Evolutionary conservation across 257 asterid genomes (phyloP), one percentile per base, ranked within the genome.

Genomic region (Nicotiana benthamiana): DNA sequence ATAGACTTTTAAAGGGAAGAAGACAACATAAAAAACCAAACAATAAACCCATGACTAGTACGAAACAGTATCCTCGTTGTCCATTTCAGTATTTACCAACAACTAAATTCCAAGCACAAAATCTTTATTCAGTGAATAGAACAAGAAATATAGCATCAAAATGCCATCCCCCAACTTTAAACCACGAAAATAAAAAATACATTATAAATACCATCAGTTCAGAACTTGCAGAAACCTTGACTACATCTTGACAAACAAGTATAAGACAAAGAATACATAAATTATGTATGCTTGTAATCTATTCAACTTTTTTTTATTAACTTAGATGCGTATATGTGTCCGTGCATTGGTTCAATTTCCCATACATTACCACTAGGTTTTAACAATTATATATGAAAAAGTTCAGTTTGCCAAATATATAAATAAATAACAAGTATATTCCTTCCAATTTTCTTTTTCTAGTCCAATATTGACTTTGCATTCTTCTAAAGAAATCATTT

Each of bases 281-380:
- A 43, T 72, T 72, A 22, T 72, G 77, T 72, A 72, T 72, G 6
- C 36, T 70, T 40, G 57, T 40, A 40, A 6, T 27, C 13, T 46
- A 6, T 72, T 43, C 48, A 64, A 40, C 46, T 1, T 8, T 30
- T 40, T 24, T 2, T 34, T 70, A 12, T 72, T 13, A 5, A 70
- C 34, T 70, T 70, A 15, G 77, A 70, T 46, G 59, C 77, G 77
- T 43, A 70, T 43, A 43, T 43, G 59, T 46, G 77, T 70, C 46
- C 36, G 77, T 72, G 59, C 59, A 72, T 70, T 22, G 59, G 57
- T 72, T 72, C 77, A 20, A 72, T 22, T 46, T 72, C 77, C 77
- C 59, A 6, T 72, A 43, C 12, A 68, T n/a, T 40, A 20, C 76
- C 56, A 5, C 17, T 68, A 68, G 32, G n/a, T 68, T 68, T 68